Conservation (phyloP, 2,329 filamentous ascomycete genomes). For the Colletotrichum sp. region DNA sequence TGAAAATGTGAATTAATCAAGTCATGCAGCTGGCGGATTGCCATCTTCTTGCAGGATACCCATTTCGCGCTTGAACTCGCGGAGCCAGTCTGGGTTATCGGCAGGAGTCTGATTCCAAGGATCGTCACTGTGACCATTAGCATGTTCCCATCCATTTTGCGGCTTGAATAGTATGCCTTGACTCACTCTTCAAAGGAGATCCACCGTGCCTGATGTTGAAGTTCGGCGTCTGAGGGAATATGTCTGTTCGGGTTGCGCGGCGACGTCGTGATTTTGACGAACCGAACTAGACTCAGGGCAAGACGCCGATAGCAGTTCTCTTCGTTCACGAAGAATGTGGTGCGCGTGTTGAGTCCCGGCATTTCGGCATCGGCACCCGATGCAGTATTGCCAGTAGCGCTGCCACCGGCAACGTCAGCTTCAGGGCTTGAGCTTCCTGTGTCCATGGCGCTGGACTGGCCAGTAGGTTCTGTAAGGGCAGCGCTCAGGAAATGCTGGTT, state of each 20-base stretch:
- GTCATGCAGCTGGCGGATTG: background rate
- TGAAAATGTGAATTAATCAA: background rate
- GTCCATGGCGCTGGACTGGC: background rate
- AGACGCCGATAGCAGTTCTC: conserved; percentile 29
- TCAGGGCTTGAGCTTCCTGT: background rate
- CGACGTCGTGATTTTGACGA: conserved; percentile 29
- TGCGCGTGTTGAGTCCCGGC: background rate
- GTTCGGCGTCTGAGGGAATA: conserved; percentile 38
- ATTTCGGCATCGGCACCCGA: background rate
- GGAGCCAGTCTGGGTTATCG: conserved; percentile 38
- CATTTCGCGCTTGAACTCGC: conserved; percentile 17
- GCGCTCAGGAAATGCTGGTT: background rate
- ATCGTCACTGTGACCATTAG: conserved; percentile 29
- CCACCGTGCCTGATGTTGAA: conserved; percentile 36
- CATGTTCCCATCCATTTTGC: background rate
- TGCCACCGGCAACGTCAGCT: no score
- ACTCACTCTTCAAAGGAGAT: conserved; percentile 35
- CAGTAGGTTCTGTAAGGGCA: background rate
- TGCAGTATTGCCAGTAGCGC: background rate
- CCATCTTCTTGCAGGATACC: background rate
- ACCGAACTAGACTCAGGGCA: conserved; percentile 21
- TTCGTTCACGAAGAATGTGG: conserved; percentile 25
- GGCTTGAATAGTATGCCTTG: rapidly evolving
- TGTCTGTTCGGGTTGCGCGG: conserved; percentile 31
- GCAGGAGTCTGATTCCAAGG: conserved; percentile 44